Percentiles rank a stretch among this genome's conserved stretches.
Evolutionary conservation across 768 basidiomycete species (phyloP).

Genomic region (Amanita thiersii): DNA sequence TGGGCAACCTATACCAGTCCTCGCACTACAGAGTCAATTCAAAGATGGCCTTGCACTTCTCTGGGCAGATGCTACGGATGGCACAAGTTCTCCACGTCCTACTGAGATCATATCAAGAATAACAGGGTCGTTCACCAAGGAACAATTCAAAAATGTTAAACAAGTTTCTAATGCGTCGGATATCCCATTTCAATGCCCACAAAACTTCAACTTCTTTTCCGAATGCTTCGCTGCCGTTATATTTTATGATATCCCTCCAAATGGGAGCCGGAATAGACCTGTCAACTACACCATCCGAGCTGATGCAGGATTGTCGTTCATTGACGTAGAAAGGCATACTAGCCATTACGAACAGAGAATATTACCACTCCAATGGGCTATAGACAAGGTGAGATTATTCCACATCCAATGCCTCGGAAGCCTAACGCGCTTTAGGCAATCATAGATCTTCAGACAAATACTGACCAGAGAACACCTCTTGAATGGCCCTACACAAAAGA

Average conservation of each 20-base stretch:
- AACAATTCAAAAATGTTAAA: conserved; percentile 41
- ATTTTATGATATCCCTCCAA: conserved; percentile 49
- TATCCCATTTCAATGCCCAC: conserved; percentile 53
- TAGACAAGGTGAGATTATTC: conserved; percentile 48
- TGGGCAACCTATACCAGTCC: conserved; percentile 46
- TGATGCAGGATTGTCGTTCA: conserved; percentile 54
- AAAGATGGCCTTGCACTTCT: conserved; percentile 44
- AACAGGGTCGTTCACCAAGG: conserved; percentile 38
- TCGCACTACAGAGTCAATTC: conserved; percentile 37
- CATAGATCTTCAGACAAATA: conserved; percentile 58
- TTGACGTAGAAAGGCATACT: conserved; percentile 57
- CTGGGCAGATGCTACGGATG: conserved; percentile 65
- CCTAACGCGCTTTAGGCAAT: conserved; percentile 42
- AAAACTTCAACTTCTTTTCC: conserved; percentile 67
- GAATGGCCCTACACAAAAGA: conserved; percentile 70
- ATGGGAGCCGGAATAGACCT: conserved; percentile 20
- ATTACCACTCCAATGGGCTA: conserved; percentile 69
- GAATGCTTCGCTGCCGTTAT: conserved; percentile 62
- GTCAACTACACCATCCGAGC: conserved; percentile 66
- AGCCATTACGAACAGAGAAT: conserved; percentile 64
- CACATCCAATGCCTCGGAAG: neutral
- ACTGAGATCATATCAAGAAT: conserved; percentile 52
- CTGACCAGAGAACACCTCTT: conserved; percentile 44
- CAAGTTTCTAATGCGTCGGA: conserved; percentile 37
- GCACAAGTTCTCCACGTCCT: conserved; percentile 45